These are phyloP conservation scores for Scytalidium sp. DNA, from an alignment of 2,329 filamentous ascomycete species.

Conservation along the genomic window DNA sequence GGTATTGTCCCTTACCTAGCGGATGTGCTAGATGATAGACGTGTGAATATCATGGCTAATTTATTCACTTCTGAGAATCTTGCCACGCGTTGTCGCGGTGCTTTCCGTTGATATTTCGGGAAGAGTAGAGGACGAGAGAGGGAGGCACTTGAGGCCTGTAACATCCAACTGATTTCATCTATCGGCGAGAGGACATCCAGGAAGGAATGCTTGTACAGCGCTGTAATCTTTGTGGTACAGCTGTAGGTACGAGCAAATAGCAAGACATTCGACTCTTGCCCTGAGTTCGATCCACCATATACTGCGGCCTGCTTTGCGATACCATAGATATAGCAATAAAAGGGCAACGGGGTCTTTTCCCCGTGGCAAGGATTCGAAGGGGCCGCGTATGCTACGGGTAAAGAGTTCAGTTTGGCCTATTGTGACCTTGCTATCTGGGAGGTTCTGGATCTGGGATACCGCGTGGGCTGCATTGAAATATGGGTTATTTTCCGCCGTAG, in stretches of 20 bases:
- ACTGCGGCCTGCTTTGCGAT: conserved; percentile 40
- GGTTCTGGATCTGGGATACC: conserved; percentile 4
- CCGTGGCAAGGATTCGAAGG: conserved; percentile 41
- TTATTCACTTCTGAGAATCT: too few relatives aligned
- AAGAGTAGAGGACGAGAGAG: too few relatives aligned
- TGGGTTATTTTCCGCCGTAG: conserved; percentile 11
- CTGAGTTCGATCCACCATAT: conserved; percentile 47
- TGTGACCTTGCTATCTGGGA: conserved; percentile 31
- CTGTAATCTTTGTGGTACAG: conserved; percentile 20
- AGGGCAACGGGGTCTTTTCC: conserved; percentile 50
- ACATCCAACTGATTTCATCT: too few relatives aligned
- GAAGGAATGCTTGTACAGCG: conserved; percentile 30
- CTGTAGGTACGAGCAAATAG: conserved; percentile 41
- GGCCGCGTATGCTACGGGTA: conserved; percentile 39
- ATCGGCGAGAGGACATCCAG: too few relatives aligned
- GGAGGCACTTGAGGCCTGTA: too few relatives aligned
- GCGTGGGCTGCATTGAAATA: conserved; percentile 9
- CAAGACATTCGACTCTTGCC: conserved; percentile 43
- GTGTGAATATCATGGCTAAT: too few relatives aligned
- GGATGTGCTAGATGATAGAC: too few relatives aligned
- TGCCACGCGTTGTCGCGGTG: too few relatives aligned
- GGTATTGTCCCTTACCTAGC: too few relatives aligned
- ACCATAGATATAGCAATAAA: conserved; percentile 54
- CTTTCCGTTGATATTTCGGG: too few relatives aligned
- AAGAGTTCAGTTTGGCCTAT: conserved; percentile 44